Base-by-base conservation (phyloP, 768 basidiomycete species). In the Lactarius hengduanensis region DNA sequence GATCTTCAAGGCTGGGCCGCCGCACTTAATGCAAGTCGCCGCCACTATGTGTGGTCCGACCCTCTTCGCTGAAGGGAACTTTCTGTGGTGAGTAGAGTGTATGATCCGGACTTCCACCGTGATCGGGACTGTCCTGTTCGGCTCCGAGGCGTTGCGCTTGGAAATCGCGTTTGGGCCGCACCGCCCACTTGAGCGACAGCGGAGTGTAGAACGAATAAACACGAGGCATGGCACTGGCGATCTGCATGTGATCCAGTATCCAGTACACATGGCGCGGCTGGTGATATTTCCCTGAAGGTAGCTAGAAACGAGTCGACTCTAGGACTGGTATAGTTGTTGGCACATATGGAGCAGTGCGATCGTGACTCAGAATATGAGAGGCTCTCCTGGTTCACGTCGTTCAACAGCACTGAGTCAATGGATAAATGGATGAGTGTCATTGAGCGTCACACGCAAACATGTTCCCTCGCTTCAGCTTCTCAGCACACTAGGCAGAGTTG, bases 31-130 rank as follows among this genome's bases (percentile, higher is more conserved):
- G 63, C 62, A 5, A 69, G 63, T 22, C 38, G 53, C 36, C 40
- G 53, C 69, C 66, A 70, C 47, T 59, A 43, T 13, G 38, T 11
- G 36, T 36, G n/a, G 43, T 62, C 69, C 28, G 2, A 40, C n/a
- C n/a, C n/a, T n/a, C n/a, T n/a, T n/a, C n/a, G n/a, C n/a, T n/a
- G n/a, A n/a, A n/a, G n/a, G n/a, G n/a, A n/a, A n/a, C 11, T 40
- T n/a, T 28, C 40, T 1, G 32, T 16, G 22, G 13, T 16, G 1
- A 45, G 38, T 26, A 26, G 15, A 22, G 8, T n/a, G 53, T 28
- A 10, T 7, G 57, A n/a, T 18, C 26, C 41, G 20, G n/a, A 59
- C 9, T 7, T 47, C 16, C 50, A 22, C 65, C 38, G 34, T 30
- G 38, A 40, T 40, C 38, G 38, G 43, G 8, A 13, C 32, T 11